Conservation (phyloP, 352 stramenopile genomes). For the Globisporangium nunn region DNA sequence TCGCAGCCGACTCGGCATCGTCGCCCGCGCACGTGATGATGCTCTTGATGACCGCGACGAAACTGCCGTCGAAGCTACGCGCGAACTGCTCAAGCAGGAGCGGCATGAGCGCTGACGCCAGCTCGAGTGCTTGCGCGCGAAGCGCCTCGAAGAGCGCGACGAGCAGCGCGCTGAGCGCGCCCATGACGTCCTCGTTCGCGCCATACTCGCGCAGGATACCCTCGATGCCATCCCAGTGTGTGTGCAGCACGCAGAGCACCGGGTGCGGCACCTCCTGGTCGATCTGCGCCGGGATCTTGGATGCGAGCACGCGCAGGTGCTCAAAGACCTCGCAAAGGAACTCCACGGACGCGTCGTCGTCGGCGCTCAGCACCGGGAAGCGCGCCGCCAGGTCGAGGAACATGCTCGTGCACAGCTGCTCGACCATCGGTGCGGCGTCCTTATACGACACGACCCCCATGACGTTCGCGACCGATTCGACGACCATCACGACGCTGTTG, state of each 20-base stretch:
- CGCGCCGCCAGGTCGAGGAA: constrained; percentile 50
- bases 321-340: constrained; percentile 55
- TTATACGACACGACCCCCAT: constrained; percentile 61
- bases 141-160: constrained; percentile 56
- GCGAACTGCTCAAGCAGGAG: constrained; percentile 57
- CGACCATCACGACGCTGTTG: constrained; percentile 47
- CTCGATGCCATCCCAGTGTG: constrained; percentile 47
- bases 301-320: constrained; percentile 51
- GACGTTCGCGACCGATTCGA: constrained; percentile 65
- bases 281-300: constrained; percentile 49
- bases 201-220: constrained; percentile 44
- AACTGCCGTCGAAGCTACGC: constrained; percentile 46
- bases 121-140: constrained; percentile 48
- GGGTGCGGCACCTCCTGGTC: constrained; percentile 57
- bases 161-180: constrained; percentile 47
- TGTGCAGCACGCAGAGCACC: constrained; percentile 45
- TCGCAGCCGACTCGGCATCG: constrained; percentile 44
- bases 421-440: constrained; percentile 49
- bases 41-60: constrained; percentile 63
- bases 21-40: constrained; percentile 57
- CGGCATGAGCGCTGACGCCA: constrained; percentile 58
- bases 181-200: constrained; percentile 43
- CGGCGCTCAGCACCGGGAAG: constrained; percentile 31
- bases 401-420: constrained; percentile 56
- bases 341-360: constrained; percentile 41